Conservation (phyloP, 441 rosid species). For the Breynia disticha region DNA sequence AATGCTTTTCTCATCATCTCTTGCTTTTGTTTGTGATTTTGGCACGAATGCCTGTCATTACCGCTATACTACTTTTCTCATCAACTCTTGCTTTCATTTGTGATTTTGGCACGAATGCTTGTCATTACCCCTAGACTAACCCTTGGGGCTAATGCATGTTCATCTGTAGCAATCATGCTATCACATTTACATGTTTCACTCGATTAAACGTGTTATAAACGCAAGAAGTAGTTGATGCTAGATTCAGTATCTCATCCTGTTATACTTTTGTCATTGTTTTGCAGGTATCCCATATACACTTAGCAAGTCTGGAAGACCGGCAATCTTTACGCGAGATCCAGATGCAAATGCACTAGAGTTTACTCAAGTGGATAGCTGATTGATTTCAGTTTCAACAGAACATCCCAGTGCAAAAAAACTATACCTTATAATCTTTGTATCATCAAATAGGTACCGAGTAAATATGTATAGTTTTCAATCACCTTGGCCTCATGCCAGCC, state of each 20-base stretch:
- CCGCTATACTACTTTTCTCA: neutral
- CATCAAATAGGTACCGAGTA: neutral
- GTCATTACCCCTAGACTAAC: neutral
- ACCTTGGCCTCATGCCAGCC: neutral
- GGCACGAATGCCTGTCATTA: neutral
- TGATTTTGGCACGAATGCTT: neutral
- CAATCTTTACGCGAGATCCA: conserved; percentile 82
- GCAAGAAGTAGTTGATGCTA: neutral
- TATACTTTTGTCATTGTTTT: conserved; percentile 1
- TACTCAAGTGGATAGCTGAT: conserved; percentile 40
- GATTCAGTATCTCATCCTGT: neutral
- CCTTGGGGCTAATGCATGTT: too few relatives aligned
- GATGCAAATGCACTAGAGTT: conserved; percentile 90
- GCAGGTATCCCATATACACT: conserved; percentile 74
- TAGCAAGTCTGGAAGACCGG: conserved; percentile 87
- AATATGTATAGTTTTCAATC: conserved; percentile 1
- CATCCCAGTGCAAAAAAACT: neutral
- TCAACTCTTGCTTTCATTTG: neutral
- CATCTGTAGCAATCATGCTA: too few relatives aligned
- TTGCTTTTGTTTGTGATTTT: neutral
- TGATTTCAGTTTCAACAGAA: neutral
- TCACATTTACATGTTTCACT: too few relatives aligned
- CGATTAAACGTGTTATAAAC: too few relatives aligned
- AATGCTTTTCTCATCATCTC: neutral
- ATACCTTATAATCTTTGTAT: neutral